Evolutionary conservation across 306 rosid species (phyloP).

Genomic region (Sindora glabra): DNA sequence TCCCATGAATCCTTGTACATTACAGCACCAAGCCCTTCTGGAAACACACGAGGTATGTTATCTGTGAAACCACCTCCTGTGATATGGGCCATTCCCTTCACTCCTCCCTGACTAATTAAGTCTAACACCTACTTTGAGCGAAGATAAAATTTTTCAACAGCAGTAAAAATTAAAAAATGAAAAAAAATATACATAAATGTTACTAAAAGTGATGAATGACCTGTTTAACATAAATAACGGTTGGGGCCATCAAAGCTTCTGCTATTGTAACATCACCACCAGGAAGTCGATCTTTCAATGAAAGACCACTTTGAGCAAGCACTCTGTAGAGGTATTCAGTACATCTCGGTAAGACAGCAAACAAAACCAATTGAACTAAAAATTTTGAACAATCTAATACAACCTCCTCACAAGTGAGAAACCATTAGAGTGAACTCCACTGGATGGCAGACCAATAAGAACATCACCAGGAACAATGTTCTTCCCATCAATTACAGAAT

Average conservation of each 20-base stretch:
- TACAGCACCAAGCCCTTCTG: constrained; percentile 70
- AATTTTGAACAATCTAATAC: constrained; percentile 1
- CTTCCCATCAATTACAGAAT: constrained; percentile 65
- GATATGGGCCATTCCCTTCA: constrained; percentile 82
- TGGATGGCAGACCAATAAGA: constrained; percentile 81
- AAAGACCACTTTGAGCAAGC: constrained; percentile 59
- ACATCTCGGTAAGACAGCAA: neutral
- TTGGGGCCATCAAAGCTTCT: constrained; percentile 88
- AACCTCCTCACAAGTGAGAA: constrained; percentile 91
- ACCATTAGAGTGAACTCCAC: constrained; percentile 93
- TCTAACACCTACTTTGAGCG: constrained; percentile 58
- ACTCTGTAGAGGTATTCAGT: constrained; percentile 37
- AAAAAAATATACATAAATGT: neutral
- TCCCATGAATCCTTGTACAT: constrained; percentile 67
- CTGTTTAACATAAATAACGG: constrained; percentile 84
- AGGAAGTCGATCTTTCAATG: constrained; percentile 62
- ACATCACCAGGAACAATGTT: constrained; percentile 65
- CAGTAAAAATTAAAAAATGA: neutral
- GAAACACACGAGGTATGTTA: constrained; percentile 84
- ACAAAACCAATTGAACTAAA: neutral
- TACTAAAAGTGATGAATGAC: constrained; percentile 22
- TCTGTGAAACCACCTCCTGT: constrained; percentile 97
- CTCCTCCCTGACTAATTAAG: constrained; percentile 68
- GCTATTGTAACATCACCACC: constrained; percentile 52
- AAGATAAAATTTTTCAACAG: neutral